A percentile compares a stretch with the other conserved stretches of the same genome.
Evolutionary conservation across 352 stramenopile genomes (phyloP).

Genomic region (Globisporangium recalcitrans): DNA sequence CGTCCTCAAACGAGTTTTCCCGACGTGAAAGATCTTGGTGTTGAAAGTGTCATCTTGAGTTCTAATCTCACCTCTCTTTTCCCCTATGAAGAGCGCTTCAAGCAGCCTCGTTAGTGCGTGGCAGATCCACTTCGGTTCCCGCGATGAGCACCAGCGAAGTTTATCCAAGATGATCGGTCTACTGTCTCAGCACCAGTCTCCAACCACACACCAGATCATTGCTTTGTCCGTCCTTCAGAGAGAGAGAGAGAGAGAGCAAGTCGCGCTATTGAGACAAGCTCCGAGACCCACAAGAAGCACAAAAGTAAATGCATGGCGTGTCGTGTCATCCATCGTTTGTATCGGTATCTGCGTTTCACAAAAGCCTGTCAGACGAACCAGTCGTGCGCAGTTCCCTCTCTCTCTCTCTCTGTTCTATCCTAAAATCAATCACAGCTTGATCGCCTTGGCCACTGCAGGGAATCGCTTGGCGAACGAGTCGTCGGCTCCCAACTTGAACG

Average conservation of each 20-base stretch:
- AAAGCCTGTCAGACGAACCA: not conserved
- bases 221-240: too few species aligned
- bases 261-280: too few species aligned
- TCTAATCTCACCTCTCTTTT: not conserved
- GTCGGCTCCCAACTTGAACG: conserved; percentile 42
- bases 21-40: conserved; percentile 6
- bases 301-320: not conserved
- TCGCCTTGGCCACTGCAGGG: conserved; percentile 36
- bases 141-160: conserved; percentile 2
- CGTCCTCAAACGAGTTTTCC: conserved; percentile 1
- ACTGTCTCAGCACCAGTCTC: not conserved
- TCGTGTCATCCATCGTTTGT: not conserved
- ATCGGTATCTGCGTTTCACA: not conserved
- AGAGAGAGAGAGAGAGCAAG: too few species aligned
- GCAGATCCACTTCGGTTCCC: not conserved
- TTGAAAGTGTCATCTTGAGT: not conserved
- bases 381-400: not conserved
- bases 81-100: too few species aligned
- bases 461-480: conserved; percentile 50
- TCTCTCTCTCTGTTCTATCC: not conserved
- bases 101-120: too few species aligned
- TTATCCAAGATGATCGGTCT: not conserved
- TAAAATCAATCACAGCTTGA: conserved; percentile 32
- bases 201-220: too few species aligned
- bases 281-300: not conserved